Evolutionary conservation across 768 basidiomycete species (phyloP).

Genomic region (Wakefieldia striispora): DNA sequence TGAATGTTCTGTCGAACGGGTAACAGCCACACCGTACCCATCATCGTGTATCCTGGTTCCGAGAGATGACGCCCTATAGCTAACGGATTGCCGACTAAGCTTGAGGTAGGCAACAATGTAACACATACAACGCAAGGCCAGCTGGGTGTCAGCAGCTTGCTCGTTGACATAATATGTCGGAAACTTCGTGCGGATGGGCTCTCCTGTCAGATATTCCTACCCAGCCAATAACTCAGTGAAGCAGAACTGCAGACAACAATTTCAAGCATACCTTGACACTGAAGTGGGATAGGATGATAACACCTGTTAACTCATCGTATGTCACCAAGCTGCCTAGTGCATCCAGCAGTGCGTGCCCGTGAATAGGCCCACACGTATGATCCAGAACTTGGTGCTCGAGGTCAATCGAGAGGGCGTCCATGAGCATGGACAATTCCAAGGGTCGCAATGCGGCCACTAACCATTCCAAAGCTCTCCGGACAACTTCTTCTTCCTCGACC

Average conservation of each 20-base stretch:
- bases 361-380: background rate
- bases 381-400: background rate
- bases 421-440: slow-evolving; percentile 1
- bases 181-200: background rate
- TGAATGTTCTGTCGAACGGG: background rate
- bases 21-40: too few relatives aligned
- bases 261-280: slow-evolving; percentile 9
- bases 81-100: background rate
- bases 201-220: slow-evolving; percentile 6
- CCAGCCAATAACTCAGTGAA: background rate
- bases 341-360: background rate
- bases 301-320: background rate
- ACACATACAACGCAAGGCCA: slow-evolving; percentile 6
- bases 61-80: background rate
- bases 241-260: background rate
- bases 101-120: slow-evolving; percentile 2
- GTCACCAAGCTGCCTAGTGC: background rate
- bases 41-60: background rate
- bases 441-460: slow-evolving; percentile 7
- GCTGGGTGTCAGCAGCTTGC: background rate
- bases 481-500: background rate
- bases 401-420: slow-evolving; percentile 9
- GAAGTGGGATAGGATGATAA: slow-evolving; percentile 9
- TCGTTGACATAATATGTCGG: background rate
- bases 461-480: slow-evolving; percentile 3